These are phyloP conservation scores for Flaveria brownii DNA, from an alignment of 129 eudicot genomes.

Conservation along the genomic window DNA sequence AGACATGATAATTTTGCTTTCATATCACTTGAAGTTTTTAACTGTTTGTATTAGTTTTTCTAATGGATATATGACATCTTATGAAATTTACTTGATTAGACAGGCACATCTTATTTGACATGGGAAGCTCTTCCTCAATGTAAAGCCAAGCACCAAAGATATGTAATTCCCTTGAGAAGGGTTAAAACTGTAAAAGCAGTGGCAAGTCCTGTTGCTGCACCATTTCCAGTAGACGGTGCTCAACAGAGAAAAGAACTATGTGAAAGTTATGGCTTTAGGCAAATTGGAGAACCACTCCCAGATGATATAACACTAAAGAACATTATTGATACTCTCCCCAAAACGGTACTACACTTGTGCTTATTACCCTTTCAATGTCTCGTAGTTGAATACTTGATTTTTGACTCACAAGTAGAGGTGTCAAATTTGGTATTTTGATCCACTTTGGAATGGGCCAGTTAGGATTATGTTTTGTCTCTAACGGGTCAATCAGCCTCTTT, in stretches of 20 bases:
- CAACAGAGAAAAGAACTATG: conserved; percentile 62
- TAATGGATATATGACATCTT: conserved; percentile 16
- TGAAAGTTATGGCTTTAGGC: conserved; percentile 75
- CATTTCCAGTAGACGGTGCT: conserved; percentile 56
- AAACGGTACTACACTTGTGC: conserved; percentile 44
- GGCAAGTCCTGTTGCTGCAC: conserved; percentile 49
- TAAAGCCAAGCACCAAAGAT: conserved; percentile 42
- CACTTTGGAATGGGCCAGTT: neutral
- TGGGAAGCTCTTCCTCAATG: conserved; percentile 47
- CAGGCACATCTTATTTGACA: conserved; percentile 52
- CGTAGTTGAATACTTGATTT: neutral
- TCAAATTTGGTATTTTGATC: neutral
- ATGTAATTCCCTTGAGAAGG: conserved; percentile 41
- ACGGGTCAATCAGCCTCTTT: neutral
- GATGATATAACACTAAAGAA: conserved; percentile 78
- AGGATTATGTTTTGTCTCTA: neutral
- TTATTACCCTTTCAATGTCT: neutral
- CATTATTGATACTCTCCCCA: conserved; percentile 71
- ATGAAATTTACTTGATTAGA: conserved; percentile 37
- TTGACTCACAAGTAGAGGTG: neutral
- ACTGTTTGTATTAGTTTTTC: neutral
- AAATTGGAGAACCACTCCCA: conserved; percentile 90
- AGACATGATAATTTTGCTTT: conserved; percentile 11
- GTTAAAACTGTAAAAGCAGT: conserved; percentile 53
- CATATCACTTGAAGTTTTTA: neutral